phyloP scores from a whole-genome alignment of 1,139 yeast genomes.

The Taiozyma sp. region DNA sequence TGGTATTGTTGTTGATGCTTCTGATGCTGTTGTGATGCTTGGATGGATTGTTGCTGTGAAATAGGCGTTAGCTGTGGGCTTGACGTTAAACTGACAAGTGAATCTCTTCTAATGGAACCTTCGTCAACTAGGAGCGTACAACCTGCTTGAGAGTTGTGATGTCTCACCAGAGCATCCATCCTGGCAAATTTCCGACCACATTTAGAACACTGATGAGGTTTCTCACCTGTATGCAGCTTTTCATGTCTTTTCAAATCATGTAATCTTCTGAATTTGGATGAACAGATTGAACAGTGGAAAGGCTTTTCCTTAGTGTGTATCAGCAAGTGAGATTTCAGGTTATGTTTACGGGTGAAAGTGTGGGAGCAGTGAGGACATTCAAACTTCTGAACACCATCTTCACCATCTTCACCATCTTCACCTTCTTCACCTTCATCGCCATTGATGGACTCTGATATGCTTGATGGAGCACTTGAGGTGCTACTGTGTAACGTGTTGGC shows the following conservation, averaged over 20 bases:
- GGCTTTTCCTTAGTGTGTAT: slow-evolving; percentile 69
- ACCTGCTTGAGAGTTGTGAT: slow-evolving; percentile 36
- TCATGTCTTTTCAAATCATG: slow-evolving; percentile 78
- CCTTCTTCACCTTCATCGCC: neutral
- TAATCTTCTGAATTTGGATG: slow-evolving; percentile 59
- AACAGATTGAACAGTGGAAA: slow-evolving; percentile 62
- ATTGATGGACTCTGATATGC: neutral
- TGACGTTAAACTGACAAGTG: neutral
- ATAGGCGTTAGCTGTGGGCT: neutral
- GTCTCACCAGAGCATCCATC: slow-evolving; percentile 72
- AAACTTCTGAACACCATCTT: slow-evolving; percentile 28
- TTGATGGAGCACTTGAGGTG: neutral
- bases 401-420: neutral
- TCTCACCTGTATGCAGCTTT: slow-evolving; percentile 73
- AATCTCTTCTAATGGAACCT: slow-evolving; percentile 4
- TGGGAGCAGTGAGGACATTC: slow-evolving; percentile 58
- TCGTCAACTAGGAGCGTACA: slow-evolving; percentile 19
- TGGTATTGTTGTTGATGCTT: neutral
- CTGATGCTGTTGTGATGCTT: neutral
- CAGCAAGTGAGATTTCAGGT: slow-evolving; percentile 67
- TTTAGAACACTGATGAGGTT: slow-evolving; percentile 56
- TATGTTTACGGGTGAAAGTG: slow-evolving; percentile 53
- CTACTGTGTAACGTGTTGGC: neutral
- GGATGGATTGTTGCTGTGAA: neutral
- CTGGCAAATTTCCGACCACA: slow-evolving; percentile 72